phyloP scores from a whole-genome alignment of 2,329 filamentous ascomycete genomes.

The Claviceps sp. region DNA sequence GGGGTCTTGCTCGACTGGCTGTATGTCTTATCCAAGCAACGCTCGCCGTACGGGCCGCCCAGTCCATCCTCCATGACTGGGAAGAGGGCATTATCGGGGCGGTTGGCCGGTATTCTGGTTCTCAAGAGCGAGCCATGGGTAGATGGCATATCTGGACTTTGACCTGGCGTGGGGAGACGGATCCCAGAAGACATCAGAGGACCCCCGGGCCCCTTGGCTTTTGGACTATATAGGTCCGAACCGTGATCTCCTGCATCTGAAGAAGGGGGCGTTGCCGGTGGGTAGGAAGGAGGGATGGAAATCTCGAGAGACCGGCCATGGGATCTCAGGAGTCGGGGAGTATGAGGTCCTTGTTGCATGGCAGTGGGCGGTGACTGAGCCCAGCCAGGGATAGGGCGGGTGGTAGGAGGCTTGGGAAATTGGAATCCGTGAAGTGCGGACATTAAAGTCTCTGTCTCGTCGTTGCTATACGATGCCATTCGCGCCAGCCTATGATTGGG shows the following conservation, averaged over 20 bases:
- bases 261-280: conserved; percentile 20
- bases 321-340: conserved; percentile 14
- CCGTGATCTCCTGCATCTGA: conserved; percentile 16
- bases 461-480: conserved; percentile 14
- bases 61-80: conserved; percentile 15
- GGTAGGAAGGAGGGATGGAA: conserved; percentile 8
- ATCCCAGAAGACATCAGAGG: conserved; percentile 5
- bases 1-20: conserved; percentile 19
- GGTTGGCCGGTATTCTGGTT: conserved; percentile 14
- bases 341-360: conserved; percentile 10
- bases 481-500: conserved; percentile 6
- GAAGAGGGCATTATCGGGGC: conserved; percentile 15
- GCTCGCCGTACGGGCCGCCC: conserved; percentile 13
- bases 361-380: conserved; percentile 12
- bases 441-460: conserved; percentile 12
- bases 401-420: conserved; percentile 23
- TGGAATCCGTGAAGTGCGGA: conserved; percentile 22
- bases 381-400: conserved; percentile 13
- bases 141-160: conserved; percentile 19
- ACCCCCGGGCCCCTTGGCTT: conserved; percentile 7
- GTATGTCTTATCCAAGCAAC: conserved; percentile 13
- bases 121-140: conserved; percentile 13
- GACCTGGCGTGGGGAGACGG: conserved; percentile 18
- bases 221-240: conserved; percentile 1
- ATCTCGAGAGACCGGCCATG: conserved; percentile 13